These are phyloP conservation scores for Cladobotryum protrusum DNA, from an alignment of 2,329 filamentous ascomycete genomes.

Conservation along the genomic window DNA sequence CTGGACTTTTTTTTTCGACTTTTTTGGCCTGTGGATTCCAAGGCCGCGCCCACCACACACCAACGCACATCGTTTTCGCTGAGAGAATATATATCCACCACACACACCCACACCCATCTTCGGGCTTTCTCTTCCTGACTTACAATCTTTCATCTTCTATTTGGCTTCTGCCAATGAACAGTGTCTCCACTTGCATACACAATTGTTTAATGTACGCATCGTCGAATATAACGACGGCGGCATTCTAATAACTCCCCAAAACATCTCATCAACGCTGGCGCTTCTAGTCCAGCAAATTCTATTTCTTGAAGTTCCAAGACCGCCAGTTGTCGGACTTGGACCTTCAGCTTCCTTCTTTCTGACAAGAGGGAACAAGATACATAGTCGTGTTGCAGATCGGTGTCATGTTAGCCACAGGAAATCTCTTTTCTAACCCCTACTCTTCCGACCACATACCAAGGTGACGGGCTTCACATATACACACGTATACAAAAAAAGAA, in stretches of 20 bases:
- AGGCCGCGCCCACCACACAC: slow-evolving; percentile 16
- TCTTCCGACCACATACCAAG: slow-evolving; percentile 56
- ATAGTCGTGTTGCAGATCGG: slow-evolving; percentile 18
- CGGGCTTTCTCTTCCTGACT: slow-evolving; percentile 22
- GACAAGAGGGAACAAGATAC: slow-evolving; percentile 10
- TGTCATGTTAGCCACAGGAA: slow-evolving; percentile 51
- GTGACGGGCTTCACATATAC: slow-evolving; percentile 47
- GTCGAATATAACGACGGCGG: slow-evolving; percentile 24
- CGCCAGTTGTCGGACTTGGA: slow-evolving; percentile 25
- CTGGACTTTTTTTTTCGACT: too few species aligned
- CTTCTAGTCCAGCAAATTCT: slow-evolving; percentile 23
- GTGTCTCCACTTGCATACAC: slow-evolving; percentile 10
- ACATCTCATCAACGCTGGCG: slow-evolving; percentile 17
- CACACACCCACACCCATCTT: slow-evolving; percentile 21
- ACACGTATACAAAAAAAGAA: slow-evolving; percentile 28
- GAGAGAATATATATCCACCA: slow-evolving; percentile 28
- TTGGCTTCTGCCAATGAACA: slow-evolving; percentile 35
- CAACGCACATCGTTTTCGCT: slow-evolving; percentile 18
- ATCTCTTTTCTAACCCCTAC: slow-evolving; percentile 48
- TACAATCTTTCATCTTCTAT: slow-evolving; percentile 7
- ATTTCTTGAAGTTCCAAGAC: slow-evolving; percentile 18
- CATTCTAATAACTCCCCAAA: slow-evolving; percentile 25
- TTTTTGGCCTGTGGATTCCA: too few species aligned
- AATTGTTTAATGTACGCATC: slow-evolving; percentile 4
- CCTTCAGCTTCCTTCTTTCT: slow-evolving; percentile 20